Conservation (phyloP, 2,329 filamentous ascomycete species). For the Ascosphaera apis region DNA sequence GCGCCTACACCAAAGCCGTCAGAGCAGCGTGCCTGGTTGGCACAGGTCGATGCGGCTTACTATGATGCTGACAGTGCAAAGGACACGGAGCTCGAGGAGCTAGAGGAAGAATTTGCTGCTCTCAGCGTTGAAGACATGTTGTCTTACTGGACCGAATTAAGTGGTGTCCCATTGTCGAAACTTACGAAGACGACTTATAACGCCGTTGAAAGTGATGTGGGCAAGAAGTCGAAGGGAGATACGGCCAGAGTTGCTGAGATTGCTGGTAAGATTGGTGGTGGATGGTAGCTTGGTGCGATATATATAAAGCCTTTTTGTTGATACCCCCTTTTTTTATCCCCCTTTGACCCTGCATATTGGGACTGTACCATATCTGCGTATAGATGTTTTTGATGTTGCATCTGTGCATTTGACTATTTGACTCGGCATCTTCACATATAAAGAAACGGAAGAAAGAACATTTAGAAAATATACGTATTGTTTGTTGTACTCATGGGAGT, state of each 20-base stretch:
- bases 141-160: constrained; percentile 51
- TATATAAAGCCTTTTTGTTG: not conserved
- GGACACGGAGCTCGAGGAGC: constrained; percentile 14
- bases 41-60: constrained; percentile 69
- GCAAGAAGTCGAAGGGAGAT: constrained; percentile 46
- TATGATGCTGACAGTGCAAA: constrained; percentile 47
- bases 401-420: too few relatives aligned
- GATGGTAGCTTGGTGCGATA: too few relatives aligned
- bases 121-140: constrained; percentile 29
- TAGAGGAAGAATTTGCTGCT: constrained; percentile 11
- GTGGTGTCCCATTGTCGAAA: constrained; percentile 45
- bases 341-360: not conserved
- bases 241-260: constrained; percentile 69
- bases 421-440: too few relatives aligned
- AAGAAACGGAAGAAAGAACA: too few relatives aligned
- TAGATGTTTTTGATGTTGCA: too few relatives aligned
- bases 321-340: not conserved
- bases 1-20: constrained; percentile 40
- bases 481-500: too few relatives aligned
- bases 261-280: constrained; percentile 75
- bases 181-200: constrained; percentile 72
- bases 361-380: not conserved
- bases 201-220: constrained; percentile 84
- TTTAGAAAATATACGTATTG: too few relatives aligned
- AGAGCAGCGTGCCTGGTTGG: constrained; percentile 71